A percentile compares a stretch with the other conserved stretches of the same genome.
phyloP scores from a whole-genome alignment of 2,329 filamentous ascomycete species.

The Fusarium sp. region DNA sequence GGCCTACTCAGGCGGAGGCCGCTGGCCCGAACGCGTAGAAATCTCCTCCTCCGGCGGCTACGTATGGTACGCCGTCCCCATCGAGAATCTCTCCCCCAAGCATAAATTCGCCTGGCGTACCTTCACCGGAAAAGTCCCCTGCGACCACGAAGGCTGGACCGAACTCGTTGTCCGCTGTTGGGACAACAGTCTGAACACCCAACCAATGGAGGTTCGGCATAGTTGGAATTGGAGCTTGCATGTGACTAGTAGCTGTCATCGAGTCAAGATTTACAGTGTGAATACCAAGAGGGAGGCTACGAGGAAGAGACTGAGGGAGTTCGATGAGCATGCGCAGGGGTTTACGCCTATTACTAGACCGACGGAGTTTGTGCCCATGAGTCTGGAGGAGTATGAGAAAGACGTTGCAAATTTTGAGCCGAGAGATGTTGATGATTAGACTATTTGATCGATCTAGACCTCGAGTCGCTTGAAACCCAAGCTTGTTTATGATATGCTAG shows the following conservation, averaged over 20 bases:
- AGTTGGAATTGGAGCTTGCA: constrained; percentile 74
- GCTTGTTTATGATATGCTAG: neutral
- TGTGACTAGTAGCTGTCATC: constrained; percentile 70
- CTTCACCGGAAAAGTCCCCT: constrained; percentile 71
- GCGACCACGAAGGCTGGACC: constrained; percentile 70
- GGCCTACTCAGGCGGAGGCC: constrained; percentile 68
- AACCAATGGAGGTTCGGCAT: constrained; percentile 64
- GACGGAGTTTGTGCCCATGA: neutral
- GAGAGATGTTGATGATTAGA: constrained; percentile 4
- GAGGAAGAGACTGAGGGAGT: constrained; percentile 59
- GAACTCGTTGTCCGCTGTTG: constrained; percentile 68
- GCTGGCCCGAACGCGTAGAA: constrained; percentile 71
- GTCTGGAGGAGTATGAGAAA: neutral
- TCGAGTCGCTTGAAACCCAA: rapidly evolving
- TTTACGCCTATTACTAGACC: constrained; percentile 63
- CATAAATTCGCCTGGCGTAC: constrained; percentile 71
- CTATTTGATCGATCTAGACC: rapidly evolving
- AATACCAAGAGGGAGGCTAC: constrained; percentile 63
- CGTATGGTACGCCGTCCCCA: constrained; percentile 71
- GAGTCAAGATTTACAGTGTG: constrained; percentile 70
- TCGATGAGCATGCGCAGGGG: constrained; percentile 58
- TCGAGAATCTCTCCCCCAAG: constrained; percentile 69
- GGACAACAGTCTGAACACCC: constrained; percentile 71
- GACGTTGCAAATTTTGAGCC: neutral
- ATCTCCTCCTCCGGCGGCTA: constrained; percentile 70